Base-by-base conservation (phyloP, 2,329 filamentous ascomycete species). In the Sporothrix inflata region DNA sequence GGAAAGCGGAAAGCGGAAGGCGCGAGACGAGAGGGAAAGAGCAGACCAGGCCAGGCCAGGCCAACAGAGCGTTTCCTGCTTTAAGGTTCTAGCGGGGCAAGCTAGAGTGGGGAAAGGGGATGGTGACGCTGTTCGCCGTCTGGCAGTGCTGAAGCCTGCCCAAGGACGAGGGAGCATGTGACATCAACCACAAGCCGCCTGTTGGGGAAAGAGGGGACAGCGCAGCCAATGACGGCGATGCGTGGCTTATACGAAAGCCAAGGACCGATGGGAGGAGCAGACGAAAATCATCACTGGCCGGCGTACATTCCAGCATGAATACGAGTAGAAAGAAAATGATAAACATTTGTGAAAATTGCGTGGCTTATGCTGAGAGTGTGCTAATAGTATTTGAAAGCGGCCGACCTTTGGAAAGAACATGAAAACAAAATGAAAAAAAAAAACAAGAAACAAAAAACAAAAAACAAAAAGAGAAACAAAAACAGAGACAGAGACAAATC, bases 21-120 rank as follows among this genome's bases (percentile, higher is more conserved):
- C 30, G 69, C 45, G 42, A 40, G 69, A 67, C 40, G 27, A 42
- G 8, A 45, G 53, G 49, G 16, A 57, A 24, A 14, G 30, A 16
- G 19, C 14, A 57, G 68, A 24, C 38, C 57, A 45, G 16, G 45
- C 61, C 14, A 30, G 12, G 24, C 8, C 49, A 53, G 49, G 24
- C 21, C 49, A 53, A 7, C 21, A 57, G 30, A 57, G 60, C 45
- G 24, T 61, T 68, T 55, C 61, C 57, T 65, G 72, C 45, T 71
- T 73, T 73, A 72, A 71, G 72, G 38, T 70, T 69, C 19, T 70
- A 70, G 73, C 67, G 73, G 73, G 70, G 73, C 70, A 72, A 72
- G 67, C 67, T 74, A 34, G 47, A 34, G 60, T 73, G 72, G 72
- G n/a, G 72, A 65, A 69, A 24, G 34, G 53, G 67, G 38, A 27